Percentiles rank a stretch among this genome's conserved stretches.
Evolutionary conservation across 1,139 yeast species (phyloP).

Genomic region (Yamadazyma conglobata): DNA sequence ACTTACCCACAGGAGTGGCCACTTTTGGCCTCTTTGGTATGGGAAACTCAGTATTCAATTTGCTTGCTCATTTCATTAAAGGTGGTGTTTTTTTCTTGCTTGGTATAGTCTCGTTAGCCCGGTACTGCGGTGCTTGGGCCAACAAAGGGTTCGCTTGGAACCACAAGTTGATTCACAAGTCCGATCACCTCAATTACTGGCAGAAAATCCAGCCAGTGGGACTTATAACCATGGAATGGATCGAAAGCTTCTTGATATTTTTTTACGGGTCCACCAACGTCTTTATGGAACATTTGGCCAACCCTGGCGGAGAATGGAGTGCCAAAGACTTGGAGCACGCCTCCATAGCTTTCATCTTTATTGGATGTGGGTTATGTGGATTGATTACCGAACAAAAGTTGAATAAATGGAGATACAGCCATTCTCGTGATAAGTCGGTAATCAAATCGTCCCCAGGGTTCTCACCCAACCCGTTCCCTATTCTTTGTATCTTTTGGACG

Average conservation of each 20-base stretch:
- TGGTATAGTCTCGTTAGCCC: conserved; percentile 73
- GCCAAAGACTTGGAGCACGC: conserved; percentile 94
- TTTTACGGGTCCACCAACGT: conserved; percentile 87
- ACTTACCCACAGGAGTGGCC: conserved; percentile 73
- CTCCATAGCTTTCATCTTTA: conserved; percentile 89
- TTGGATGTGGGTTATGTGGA: conserved; percentile 93
- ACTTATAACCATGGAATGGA: conserved; percentile 75
- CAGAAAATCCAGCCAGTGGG: conserved; percentile 48
- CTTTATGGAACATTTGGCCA: conserved; percentile 77
- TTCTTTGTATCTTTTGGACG: conserved; percentile 91
- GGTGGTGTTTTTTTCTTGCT: conserved; percentile 83
- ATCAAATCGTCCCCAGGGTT: conserved; percentile 63
- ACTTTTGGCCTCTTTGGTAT: conserved; percentile 69
- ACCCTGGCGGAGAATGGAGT: conserved; percentile 79
- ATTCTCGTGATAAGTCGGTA: conserved; percentile 13
- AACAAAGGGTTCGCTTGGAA: conserved; percentile 94
- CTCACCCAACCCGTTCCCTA: conserved; percentile 90
- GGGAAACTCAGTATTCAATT: conserved; percentile 64
- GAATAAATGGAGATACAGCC: conserved; percentile 46
- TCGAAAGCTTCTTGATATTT: conserved; percentile 75
- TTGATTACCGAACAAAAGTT: conserved; percentile 67
- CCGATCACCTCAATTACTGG: conserved; percentile 17
- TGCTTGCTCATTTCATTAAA: conserved; percentile 92
- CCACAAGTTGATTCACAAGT: conserved; percentile 38
- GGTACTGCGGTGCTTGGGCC: conserved; percentile 81